Percentiles rank a stretch among this genome's conserved stretches.
These are phyloP conservation scores for Physaria fendleri DNA, from an alignment of 345 rosid genomes.

Conservation along the genomic window DNA sequence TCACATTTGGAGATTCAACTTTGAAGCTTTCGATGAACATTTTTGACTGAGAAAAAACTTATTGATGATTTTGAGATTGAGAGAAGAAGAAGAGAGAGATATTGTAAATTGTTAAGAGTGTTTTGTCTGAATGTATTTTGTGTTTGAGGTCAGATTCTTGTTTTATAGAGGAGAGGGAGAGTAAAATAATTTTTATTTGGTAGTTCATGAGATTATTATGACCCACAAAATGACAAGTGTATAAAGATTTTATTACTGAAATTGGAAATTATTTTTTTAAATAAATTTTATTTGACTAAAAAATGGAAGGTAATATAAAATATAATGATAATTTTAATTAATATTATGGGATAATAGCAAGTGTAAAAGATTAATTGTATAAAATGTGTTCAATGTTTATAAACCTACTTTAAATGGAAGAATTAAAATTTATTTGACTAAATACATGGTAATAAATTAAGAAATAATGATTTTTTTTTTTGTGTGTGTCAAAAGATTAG, in stretches of 20 bases:
- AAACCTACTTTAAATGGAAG: not conserved
- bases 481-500: too few relatives aligned
- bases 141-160: not conserved
- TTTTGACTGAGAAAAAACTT: slow-evolving; percentile 8
- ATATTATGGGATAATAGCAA: not conserved
- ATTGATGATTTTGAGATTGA: not conserved
- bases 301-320: not conserved
- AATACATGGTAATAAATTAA: too few relatives aligned
- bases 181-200: not conserved
- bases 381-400: not conserved
- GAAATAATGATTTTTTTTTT: too few relatives aligned
- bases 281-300: not conserved
- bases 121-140: slow-evolving; percentile 12
- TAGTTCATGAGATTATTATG: not conserved
- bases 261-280: not conserved
- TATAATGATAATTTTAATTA: not conserved
- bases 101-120: not conserved
- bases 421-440: too few relatives aligned
- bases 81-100: not conserved
- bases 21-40: slow-evolving; percentile 86
- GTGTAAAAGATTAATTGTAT: not conserved
- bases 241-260: not conserved
- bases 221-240: not conserved
- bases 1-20: slow-evolving; percentile 85
- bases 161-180: slow-evolving; percentile 17